phyloP scores from a whole-genome alignment of 2,329 filamentous ascomycete genomes.

The Alternaria ethzedia region DNA sequence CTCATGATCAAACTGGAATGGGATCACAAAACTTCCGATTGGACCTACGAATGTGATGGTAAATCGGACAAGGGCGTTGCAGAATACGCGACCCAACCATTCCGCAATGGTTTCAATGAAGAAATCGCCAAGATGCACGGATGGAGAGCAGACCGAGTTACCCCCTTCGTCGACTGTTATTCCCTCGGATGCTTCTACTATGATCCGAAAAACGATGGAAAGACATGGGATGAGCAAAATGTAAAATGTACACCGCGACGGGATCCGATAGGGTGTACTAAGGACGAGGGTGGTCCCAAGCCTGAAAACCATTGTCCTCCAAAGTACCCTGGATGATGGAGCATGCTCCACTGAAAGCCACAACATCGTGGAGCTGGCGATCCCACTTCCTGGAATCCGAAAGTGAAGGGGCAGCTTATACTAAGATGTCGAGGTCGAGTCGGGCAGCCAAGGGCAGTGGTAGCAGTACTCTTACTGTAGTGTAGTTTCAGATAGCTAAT shows the following conservation, averaged over 20 bases:
- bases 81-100: neutral
- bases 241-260: neutral
- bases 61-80: neutral
- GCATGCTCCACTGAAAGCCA: neutral
- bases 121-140: neutral
- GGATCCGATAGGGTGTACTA: neutral
- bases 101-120: neutral
- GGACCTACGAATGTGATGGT: neutral
- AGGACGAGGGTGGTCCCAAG: neutral
- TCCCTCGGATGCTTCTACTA: neutral
- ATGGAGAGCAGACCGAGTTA: neutral
- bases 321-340: neutral
- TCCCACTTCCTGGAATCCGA: neutral
- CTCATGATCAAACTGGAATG: slow-evolving; percentile 1
- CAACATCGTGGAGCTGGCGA: neutral
- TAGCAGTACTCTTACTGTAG: neutral
- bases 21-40: neutral
- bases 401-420: neutral
- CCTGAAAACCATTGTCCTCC: neutral
- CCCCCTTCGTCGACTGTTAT: neutral
- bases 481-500: neutral
- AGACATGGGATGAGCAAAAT: neutral
- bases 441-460: neutral
- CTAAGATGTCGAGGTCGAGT: neutral
- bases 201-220: neutral